phyloP scores from a whole-genome alignment of 2,329 filamentous ascomycete genomes.

The Fragosphaeria purpurea region DNA sequence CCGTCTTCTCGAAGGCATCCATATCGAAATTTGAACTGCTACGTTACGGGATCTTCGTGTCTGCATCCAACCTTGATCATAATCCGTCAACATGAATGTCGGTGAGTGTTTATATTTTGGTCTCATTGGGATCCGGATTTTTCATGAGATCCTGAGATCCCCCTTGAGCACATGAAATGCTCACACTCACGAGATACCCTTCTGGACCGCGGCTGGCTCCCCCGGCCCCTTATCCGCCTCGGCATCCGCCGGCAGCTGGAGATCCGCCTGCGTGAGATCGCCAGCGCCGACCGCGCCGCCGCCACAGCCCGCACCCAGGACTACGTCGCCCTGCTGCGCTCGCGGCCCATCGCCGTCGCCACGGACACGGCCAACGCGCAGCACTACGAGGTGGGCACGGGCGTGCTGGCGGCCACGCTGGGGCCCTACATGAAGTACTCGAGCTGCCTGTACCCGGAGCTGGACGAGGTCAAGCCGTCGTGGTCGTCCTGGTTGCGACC shows the following conservation, averaged over 20 bases:
- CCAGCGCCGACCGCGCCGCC: constrained; percentile 14
- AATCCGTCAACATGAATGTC: too few species aligned
- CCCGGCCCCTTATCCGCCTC: constrained; percentile 49
- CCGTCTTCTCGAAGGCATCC: too few species aligned
- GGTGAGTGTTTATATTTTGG: too few species aligned
- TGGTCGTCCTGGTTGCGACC: not conserved
- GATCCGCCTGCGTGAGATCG: constrained; percentile 48
- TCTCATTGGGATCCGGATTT: too few species aligned
- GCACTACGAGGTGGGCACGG: constrained; percentile 64
- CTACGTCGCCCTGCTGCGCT: constrained; percentile 52
- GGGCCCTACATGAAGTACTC: constrained; percentile 66
- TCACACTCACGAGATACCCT: constrained; percentile 34
- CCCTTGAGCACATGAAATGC: not conserved
- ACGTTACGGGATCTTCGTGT: too few species aligned
- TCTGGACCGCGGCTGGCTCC: constrained; percentile 56
- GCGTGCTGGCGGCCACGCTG: constrained; percentile 49
- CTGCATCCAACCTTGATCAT: too few species aligned
- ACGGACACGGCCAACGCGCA: constrained; percentile 56
- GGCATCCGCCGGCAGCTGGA: constrained; percentile 57
- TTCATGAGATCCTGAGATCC: too few species aligned
- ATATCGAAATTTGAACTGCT: too few species aligned
- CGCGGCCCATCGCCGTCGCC: constrained; percentile 57
- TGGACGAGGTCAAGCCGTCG: not conserved
- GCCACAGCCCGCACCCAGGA: constrained; percentile 40
- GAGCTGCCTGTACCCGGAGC: constrained; percentile 49